Conservation (phyloP, 2,329 filamentous ascomycete genomes). For the Acephala macrosclerotiorum region DNA sequence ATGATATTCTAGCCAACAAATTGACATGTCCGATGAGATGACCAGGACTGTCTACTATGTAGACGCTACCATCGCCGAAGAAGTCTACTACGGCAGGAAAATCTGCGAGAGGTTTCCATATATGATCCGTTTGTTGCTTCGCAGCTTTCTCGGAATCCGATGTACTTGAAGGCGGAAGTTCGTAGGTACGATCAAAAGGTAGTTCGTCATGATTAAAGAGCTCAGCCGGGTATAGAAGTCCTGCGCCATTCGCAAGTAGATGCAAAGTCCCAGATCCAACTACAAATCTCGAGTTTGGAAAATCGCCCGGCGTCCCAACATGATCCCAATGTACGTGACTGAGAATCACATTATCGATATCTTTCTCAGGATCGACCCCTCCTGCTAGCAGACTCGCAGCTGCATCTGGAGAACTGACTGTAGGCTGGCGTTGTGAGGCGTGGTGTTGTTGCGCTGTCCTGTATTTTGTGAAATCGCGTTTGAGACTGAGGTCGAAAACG, state of each 20-base stretch:
- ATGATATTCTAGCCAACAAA: constrained; percentile 50
- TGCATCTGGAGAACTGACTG: constrained; percentile 53
- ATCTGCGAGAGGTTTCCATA: constrained; percentile 51
- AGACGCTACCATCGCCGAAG: constrained; percentile 54
- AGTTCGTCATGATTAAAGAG: constrained; percentile 53
- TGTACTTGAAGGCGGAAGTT: constrained; percentile 46
- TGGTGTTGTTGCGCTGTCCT: constrained; percentile 52
- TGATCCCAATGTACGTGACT: constrained; percentile 67
- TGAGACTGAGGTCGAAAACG: constrained; percentile 62
- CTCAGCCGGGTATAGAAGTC: constrained; percentile 45
- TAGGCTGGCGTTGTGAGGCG: constrained; percentile 53
- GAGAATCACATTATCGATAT: constrained; percentile 45
- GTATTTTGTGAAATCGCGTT: constrained; percentile 53
- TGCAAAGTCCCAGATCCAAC: constrained; percentile 56
- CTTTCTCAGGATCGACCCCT: constrained; percentile 40
- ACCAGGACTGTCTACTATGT: constrained; percentile 57
- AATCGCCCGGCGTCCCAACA: constrained; percentile 61
- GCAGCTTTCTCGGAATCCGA: constrained; percentile 24
- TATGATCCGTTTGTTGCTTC: constrained; percentile 35
- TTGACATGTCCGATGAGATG: constrained; percentile 61
- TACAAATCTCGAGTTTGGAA: constrained; percentile 54
- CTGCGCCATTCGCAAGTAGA: constrained; percentile 45
- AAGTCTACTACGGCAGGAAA: constrained; percentile 56
- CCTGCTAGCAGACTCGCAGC: constrained; percentile 48
- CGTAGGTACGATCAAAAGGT: constrained; percentile 49